Evolutionary conservation across 1,284 basidiomycete genomes (phyloP).

Genomic region (Tetrapyrgos nigripes): DNA sequence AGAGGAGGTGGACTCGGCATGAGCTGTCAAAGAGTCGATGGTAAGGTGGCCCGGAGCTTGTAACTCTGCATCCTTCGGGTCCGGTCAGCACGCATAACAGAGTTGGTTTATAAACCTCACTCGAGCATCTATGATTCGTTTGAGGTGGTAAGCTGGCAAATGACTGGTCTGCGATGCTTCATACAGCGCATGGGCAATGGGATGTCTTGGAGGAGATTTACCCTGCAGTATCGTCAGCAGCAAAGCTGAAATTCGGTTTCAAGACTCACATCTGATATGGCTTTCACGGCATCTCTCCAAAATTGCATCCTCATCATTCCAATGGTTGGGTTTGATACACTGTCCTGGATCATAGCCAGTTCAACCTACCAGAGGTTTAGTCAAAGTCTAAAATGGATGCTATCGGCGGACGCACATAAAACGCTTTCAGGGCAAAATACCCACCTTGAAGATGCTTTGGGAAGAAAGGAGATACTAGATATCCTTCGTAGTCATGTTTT

Average conservation of each 20-base stretch:
- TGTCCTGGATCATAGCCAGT: slow-evolving; percentile 82
- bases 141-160: slow-evolving; percentile 79
- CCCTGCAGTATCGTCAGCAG: slow-evolving; percentile 49
- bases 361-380: slow-evolving; percentile 68
- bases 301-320: slow-evolving; percentile 93
- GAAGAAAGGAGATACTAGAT: slow-evolving; percentile 80
- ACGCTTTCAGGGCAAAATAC: slow-evolving; percentile 86
- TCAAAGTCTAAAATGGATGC: slow-evolving; percentile 22
- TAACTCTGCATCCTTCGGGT: slow-evolving; percentile 74
- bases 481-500: slow-evolving; percentile 85
- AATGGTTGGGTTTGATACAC: slow-evolving; percentile 79
- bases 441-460: slow-evolving; percentile 68
- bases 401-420: slow-evolving; percentile 70
- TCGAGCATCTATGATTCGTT: slow-evolving; percentile 85
- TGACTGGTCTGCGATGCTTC: slow-evolving; percentile 58
- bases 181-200: slow-evolving; percentile 80
- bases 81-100: slow-evolving; percentile 16
- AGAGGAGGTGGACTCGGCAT: slow-evolving; percentile 82
- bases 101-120: slow-evolving; percentile 48
- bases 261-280: slow-evolving; percentile 68
- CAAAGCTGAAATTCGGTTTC: neutral
- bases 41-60: slow-evolving; percentile 73
- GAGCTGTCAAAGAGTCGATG: slow-evolving; percentile 70
- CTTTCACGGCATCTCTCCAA: slow-evolving; percentile 88
- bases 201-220: slow-evolving; percentile 82